Evolutionary conservation across 345 rosid species (phyloP), one percentile per base, ranked within the genome.

Genomic region (Rhizophora mangle): DNA sequence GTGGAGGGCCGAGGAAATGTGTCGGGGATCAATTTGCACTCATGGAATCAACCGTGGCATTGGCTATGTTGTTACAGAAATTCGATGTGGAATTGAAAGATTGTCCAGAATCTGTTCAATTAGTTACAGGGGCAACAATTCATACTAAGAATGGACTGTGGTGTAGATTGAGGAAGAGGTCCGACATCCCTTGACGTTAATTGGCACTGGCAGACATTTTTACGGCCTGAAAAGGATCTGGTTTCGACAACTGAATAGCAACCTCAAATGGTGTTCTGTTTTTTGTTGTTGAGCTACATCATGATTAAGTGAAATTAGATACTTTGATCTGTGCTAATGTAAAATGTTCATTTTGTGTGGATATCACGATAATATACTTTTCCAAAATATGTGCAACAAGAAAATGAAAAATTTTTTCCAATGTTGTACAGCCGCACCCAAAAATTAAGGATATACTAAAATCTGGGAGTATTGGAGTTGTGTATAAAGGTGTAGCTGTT

Each of bases 11-110:
- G 15, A 83, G 97, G 75, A 93, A 91, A 80, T 93, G 97, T 59
- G 89, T 93, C 1, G 97, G 98, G 57, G 97, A 93, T 80, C 98
- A 93, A 74, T 93, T 93, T 74, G 98, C 98, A 0, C 82, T 93
- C 6, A 91, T 89, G 98, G 98, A 93, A 73, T 89, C 93, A 18
- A 89, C 97, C 0, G 86, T 88, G 3, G 94, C 91, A 21, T 59
- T 94, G 78, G 86, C 91, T 30, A 81, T 89, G 89, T 37, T 91
- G 79, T 68, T 93, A 21, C 97, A 88, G 79, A 91, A 87, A 78
- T 91, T 89, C 36, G 84, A 89, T 27, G 85, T 91, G 72, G 89
- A 85, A 82, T 79, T 93, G 68, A 83, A 74, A 65, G 96, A 90
- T 47, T 36, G 90, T 8, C 88, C 93, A 0, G 96, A 91, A 27